phyloP scores from a whole-genome alignment of 2,329 filamentous ascomycete genomes.

The Dactylellina haptotyla region DNA sequence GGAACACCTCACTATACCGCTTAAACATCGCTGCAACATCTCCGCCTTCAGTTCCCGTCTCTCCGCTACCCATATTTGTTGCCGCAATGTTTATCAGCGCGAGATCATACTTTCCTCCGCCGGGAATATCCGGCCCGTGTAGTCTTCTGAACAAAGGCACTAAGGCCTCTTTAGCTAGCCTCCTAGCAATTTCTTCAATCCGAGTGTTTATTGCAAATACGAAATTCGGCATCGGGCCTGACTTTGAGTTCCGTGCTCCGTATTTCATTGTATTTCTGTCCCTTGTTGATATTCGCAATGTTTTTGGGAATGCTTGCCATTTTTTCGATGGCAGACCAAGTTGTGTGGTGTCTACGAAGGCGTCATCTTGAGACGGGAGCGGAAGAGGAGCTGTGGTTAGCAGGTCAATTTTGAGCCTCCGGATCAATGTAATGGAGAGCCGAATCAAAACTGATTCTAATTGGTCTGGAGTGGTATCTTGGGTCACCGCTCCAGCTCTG shows the following conservation, averaged over 20 bases:
- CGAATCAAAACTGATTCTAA: slow-evolving; percentile 57
- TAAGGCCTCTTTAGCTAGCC: slow-evolving; percentile 75
- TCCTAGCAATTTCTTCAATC: slow-evolving; percentile 71
- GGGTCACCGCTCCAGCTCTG: slow-evolving; percentile 69
- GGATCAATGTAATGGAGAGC: slow-evolving; percentile 59
- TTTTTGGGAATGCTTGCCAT: slow-evolving; percentile 85
- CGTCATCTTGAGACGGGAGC: slow-evolving; percentile 49
- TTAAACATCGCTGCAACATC: slow-evolving; percentile 74
- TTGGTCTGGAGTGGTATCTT: slow-evolving; percentile 65
- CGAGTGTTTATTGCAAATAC: slow-evolving; percentile 73
- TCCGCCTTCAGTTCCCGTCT: slow-evolving; percentile 71
- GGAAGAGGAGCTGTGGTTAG: slow-evolving; percentile 49
- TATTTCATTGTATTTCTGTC: slow-evolving; percentile 69
- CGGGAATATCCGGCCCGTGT: slow-evolving; percentile 70
- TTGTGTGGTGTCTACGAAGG: slow-evolving; percentile 41
- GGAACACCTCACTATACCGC: slow-evolving; percentile 64
- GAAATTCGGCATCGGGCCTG: slow-evolving; percentile 76
- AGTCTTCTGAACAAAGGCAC: slow-evolving; percentile 78
- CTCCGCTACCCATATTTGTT: slow-evolving; percentile 77
- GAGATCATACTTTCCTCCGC: slow-evolving; percentile 74
- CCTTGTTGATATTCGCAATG: slow-evolving; percentile 81
- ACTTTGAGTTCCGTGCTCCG: slow-evolving; percentile 76
- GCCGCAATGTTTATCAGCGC: slow-evolving; percentile 87
- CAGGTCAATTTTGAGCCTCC: slow-evolving; percentile 57
- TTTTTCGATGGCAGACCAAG: slow-evolving; percentile 55